phyloP scores from a whole-genome alignment of 352 stramenopile species.

The Phytophthora europaea region DNA sequence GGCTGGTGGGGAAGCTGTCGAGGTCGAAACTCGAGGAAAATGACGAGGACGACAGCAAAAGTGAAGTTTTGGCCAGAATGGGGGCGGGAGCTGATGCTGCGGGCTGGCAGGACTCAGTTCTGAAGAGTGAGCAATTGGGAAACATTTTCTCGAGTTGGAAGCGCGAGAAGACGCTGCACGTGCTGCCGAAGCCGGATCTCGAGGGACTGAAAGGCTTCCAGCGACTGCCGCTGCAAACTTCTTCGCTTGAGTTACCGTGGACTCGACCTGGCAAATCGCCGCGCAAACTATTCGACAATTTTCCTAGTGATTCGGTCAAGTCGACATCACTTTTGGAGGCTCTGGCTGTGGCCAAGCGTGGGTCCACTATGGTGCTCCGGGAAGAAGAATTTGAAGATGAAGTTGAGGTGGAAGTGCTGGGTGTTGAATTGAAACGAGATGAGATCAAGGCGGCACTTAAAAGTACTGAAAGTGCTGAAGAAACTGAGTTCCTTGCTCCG shows the following conservation, averaged over 20 bases:
- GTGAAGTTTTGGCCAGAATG: conserved; percentile 4
- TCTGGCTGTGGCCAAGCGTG: conserved; percentile 35
- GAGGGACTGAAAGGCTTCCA: conserved; percentile 59
- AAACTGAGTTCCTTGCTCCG: conserved; percentile 10
- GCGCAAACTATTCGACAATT: conserved; percentile 43
- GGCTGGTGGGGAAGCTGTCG: conserved; percentile 83
- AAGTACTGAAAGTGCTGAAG: not conserved
- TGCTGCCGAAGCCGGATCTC: conserved; percentile 53
- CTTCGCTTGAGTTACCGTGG: conserved; percentile 55
- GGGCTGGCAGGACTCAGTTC: conserved; percentile 3
- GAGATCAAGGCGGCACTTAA: not conserved
- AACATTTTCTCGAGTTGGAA: conserved; percentile 69
- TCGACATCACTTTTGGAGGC: conserved; percentile 53
- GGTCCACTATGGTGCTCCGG: conserved; percentile 15
- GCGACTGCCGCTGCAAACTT: conserved; percentile 51
- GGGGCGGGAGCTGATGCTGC: not conserved
- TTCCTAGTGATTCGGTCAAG: conserved; percentile 40
- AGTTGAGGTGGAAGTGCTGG: conserved; percentile 1
- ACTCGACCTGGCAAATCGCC: conserved; percentile 6
- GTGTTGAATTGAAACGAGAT: not conserved
- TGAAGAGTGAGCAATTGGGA: conserved; percentile 19
- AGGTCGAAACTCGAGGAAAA: conserved; percentile 35
- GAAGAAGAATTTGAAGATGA: conserved; percentile 42
- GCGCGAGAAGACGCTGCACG: conserved; percentile 53
- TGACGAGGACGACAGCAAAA: conserved; percentile 36